Conservation (phyloP, 441 rosid species). For the Mallotus japonicus region DNA sequence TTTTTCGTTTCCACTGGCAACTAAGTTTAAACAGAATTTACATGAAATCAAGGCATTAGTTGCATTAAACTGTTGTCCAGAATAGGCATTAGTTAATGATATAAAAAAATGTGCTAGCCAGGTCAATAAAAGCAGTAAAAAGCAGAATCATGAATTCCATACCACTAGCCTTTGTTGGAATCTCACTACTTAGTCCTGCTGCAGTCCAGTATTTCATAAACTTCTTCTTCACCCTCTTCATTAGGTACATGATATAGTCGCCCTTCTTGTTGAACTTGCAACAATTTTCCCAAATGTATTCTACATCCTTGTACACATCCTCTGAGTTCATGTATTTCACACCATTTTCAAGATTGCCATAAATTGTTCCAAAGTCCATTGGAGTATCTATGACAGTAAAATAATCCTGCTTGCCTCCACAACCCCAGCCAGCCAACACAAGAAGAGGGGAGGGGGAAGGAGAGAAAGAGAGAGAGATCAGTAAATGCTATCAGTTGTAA, state of each 20-base stretch:
- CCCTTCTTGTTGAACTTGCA: slow-evolving; percentile 48
- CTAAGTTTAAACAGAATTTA: not conserved
- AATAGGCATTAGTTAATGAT: not conserved
- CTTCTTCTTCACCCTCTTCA: slow-evolving; percentile 59
- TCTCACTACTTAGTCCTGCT: slow-evolving; percentile 38
- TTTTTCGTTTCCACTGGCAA: not conserved
- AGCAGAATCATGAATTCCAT: slow-evolving; percentile 14
- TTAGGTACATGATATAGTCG: slow-evolving; percentile 53
- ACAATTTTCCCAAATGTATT: slow-evolving; percentile 53
- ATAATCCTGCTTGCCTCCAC: slow-evolving; percentile 36
- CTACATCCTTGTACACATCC: slow-evolving; percentile 49
- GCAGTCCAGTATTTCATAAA: slow-evolving; percentile 53
- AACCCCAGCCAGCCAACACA: slow-evolving; percentile 2
- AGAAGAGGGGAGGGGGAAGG: not conserved
- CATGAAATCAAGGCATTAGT: not conserved
- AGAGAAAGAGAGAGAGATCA: slow-evolving; percentile 5
- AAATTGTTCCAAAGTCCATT: slow-evolving; percentile 59
- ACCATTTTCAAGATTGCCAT: slow-evolving; percentile 42
- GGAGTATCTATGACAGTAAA: slow-evolving; percentile 44
- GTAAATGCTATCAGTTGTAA: not conserved
- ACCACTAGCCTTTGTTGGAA: slow-evolving; percentile 30
- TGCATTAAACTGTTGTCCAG: not conserved
- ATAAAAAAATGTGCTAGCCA: not conserved
- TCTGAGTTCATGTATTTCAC: slow-evolving; percentile 45
- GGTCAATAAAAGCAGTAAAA: not conserved